These are phyloP conservation scores for Wickerhamomyces canadensis DNA, from an alignment of 805 yeast species.

Conservation along the genomic window DNA sequence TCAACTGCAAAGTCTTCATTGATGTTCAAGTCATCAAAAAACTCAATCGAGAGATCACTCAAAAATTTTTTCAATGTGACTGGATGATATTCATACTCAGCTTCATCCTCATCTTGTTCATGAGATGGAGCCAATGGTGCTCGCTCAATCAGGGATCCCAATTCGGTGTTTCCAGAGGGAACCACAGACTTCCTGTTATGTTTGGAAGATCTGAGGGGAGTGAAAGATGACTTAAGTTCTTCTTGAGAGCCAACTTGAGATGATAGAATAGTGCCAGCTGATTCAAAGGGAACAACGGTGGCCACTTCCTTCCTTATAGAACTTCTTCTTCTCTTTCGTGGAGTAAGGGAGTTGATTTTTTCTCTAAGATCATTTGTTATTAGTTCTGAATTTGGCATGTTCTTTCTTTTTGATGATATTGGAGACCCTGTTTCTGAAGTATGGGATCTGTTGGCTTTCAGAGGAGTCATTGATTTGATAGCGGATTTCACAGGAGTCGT, in stretches of 20 bases:
- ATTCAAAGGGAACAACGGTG: constrained; percentile 1
- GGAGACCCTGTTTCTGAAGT: constrained; percentile 27
- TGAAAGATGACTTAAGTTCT: constrained; percentile 17
- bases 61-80: constrained; percentile 20
- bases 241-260: constrained; percentile 9
- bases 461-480: constrained; percentile 13
- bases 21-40: constrained; percentile 23
- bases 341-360: constrained; percentile 21
- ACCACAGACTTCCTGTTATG: constrained; percentile 11
- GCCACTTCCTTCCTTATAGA: not conserved
- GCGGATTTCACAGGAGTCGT: not conserved
- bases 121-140: constrained; percentile 20
- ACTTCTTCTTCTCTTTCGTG: constrained; percentile 17
- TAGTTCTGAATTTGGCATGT: constrained; percentile 2
- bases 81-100: constrained; percentile 15
- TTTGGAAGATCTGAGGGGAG: constrained; percentile 20
- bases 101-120: constrained; percentile 10
- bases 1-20: constrained; percentile 18
- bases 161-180: constrained; percentile 12
- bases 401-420: constrained; percentile 20
- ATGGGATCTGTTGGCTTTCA: constrained; percentile 22
- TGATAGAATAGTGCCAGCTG: constrained; percentile 1
- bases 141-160: constrained; percentile 10
- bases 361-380: constrained; percentile 16
- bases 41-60: constrained; percentile 21